phyloP scores from a whole-genome alignment of 345 rosid species.

The Citropsis articulata region DNA sequence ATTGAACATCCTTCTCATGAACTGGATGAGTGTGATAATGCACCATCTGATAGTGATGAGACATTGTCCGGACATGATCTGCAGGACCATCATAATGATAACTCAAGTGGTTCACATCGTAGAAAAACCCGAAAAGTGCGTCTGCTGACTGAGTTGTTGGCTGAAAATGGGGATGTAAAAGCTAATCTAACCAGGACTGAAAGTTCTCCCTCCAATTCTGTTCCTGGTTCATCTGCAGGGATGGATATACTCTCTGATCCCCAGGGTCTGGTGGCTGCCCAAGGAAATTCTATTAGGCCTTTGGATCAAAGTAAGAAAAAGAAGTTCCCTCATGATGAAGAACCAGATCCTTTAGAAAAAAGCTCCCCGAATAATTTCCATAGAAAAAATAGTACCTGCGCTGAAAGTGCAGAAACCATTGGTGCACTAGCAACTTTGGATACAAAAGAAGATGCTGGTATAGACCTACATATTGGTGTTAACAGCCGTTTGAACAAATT shows the following conservation, averaged over 20 bases:
- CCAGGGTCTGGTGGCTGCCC: constrained; percentile 19
- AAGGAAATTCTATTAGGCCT: constrained; percentile 18
- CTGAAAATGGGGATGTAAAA: constrained; percentile 34
- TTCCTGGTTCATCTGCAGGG: constrained; percentile 29
- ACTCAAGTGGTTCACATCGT: constrained; percentile 43
- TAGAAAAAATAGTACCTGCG: constrained; percentile 22
- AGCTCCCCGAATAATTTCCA: constrained; percentile 34
- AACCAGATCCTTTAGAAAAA: constrained; percentile 31
- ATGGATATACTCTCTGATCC: constrained; percentile 19
- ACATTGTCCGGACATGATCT: constrained; percentile 25
- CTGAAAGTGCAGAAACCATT: constrained; percentile 26
- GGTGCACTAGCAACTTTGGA: constrained; percentile 31
- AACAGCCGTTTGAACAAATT: constrained; percentile 35
- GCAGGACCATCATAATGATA: constrained; percentile 25
- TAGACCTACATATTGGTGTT: constrained; percentile 28
- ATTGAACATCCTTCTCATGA: constrained; percentile 33
- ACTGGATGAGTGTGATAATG: constrained; percentile 34
- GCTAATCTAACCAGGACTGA: constrained; percentile 22
- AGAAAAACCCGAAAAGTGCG: constrained; percentile 68
- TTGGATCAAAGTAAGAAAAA: constrained; percentile 50
- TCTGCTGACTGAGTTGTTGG: constrained; percentile 69
- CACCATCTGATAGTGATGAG: constrained; percentile 60
- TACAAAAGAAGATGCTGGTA: constrained; percentile 35
- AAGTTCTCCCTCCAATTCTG: constrained; percentile 29
- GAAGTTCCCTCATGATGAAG: constrained; percentile 46